These are phyloP conservation scores for Nemania diffusa DNA, from an alignment of 2,329 filamentous ascomycete species.

Conservation along the genomic window DNA sequence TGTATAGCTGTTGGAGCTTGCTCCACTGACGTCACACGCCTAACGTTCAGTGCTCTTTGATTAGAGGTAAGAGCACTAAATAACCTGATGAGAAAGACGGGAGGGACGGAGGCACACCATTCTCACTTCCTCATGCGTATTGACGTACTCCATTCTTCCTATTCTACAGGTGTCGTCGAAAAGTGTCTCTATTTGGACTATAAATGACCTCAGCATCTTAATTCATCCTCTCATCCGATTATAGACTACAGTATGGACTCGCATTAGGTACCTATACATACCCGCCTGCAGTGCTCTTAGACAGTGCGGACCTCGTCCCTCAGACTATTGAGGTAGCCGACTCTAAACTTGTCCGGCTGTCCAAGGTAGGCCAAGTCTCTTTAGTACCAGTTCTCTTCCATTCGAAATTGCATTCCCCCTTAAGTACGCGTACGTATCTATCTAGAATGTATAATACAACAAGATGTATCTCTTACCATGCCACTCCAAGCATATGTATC, in stretches of 20 bases:
- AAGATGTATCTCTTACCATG: not conserved
- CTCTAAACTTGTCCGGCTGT: not conserved
- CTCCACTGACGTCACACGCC: constrained; percentile 32
- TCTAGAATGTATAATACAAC: not conserved
- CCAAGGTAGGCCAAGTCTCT: too few species aligned
- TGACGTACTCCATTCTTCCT: not conserved
- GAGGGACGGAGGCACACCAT: constrained; percentile 1
- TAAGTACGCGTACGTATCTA: too few species aligned
- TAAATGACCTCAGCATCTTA: constrained; percentile 29
- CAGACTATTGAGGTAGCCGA: too few species aligned
- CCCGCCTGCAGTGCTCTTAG: not conserved
- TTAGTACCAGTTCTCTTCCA: too few species aligned
- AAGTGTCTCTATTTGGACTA: not conserved
- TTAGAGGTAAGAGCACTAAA: constrained; percentile 2
- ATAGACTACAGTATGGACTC: not conserved
- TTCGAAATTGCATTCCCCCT: too few species aligned
- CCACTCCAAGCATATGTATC: not conserved
- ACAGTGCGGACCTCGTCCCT: not conserved
- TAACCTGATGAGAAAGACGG: not conserved
- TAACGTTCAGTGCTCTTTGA: not conserved
- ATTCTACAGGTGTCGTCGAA: not conserved
- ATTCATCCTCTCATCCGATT: not conserved
- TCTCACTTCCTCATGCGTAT: not conserved
- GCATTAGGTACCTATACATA: constrained; percentile 1
- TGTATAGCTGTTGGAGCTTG: not conserved